These are phyloP conservation scores for Lunasporangiospora selenospora DNA, from an alignment of 192 early-diverging fungal genomes.

Conservation along the genomic window DNA sequence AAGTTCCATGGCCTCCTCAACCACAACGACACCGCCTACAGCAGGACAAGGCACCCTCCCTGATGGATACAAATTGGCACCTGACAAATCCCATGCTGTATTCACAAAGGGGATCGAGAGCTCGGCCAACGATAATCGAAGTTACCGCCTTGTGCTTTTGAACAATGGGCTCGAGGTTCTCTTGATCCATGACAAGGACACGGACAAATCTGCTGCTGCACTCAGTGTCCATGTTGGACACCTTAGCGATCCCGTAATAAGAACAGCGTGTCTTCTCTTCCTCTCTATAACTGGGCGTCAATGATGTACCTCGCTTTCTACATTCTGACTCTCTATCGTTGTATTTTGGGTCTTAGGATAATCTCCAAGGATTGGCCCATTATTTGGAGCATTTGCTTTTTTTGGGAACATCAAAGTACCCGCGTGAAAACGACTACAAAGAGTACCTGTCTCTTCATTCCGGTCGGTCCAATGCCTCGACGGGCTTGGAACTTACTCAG, in stretches of 20 bases:
- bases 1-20: too few relatives aligned
- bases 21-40: not conserved
- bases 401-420: constrained; percentile 73
- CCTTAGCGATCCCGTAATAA: constrained; percentile 57
- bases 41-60: not conserved
- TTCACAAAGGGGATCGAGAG: constrained; percentile 48
- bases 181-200: constrained; percentile 58
- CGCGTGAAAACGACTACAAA: constrained; percentile 67
- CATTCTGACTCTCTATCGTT: too few relatives aligned
- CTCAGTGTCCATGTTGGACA: constrained; percentile 70
- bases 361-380: constrained; percentile 70
- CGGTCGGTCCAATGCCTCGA: constrained; percentile 61
- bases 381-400: constrained; percentile 76
- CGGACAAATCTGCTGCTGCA: constrained; percentile 65
- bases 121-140: constrained; percentile 62
- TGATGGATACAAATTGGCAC: constrained; percentile 17
- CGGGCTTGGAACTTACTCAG: constrained; percentile 53
- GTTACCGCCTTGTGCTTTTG: constrained; percentile 62
- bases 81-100: constrained; percentile 24
- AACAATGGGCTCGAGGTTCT: constrained; percentile 65
- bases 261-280: not conserved
- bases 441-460: constrained; percentile 55
- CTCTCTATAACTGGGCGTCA: not conserved
- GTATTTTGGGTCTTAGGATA: constrained; percentile 49
- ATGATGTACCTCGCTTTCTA: too few relatives aligned